Evolutionary conservation across 2,329 filamentous ascomycete genomes (phyloP).

Genomic region (Macrophomina tecta): DNA sequence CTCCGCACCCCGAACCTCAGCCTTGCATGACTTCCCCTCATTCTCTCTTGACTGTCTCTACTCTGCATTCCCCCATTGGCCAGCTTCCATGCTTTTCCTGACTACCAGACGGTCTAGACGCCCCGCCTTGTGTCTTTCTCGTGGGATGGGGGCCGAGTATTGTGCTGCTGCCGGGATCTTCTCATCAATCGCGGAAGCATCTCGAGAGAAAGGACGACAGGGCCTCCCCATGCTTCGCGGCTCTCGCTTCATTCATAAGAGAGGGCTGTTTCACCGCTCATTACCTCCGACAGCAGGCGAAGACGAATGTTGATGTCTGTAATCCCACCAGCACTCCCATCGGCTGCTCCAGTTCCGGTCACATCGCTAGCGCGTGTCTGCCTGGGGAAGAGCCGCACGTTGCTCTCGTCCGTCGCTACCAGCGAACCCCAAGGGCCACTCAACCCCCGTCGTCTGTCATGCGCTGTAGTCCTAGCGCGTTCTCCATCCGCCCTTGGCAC

Average conservation of each 20-base stretch:
- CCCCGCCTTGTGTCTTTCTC: neutral
- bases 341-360: neutral
- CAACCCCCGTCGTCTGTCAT: neutral
- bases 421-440: neutral
- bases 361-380: conserved; percentile 21
- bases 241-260: neutral
- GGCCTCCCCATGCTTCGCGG: neutral
- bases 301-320: neutral
- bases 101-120: neutral
- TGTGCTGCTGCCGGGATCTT: neutral
- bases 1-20: neutral
- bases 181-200: neutral
- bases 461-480: neutral
- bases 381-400: conserved; percentile 11
- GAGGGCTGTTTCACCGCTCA: neutral
- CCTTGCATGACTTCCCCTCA: neutral
- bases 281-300: neutral
- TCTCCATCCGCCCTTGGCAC: neutral
- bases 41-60: neutral
- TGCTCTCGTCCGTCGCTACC: neutral
- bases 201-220: neutral
- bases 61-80: neutral
- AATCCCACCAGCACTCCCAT: conserved; percentile 4
- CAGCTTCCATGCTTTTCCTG: neutral
- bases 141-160: neutral